Percentiles rank a stretch among this genome's conserved stretches.
These are phyloP conservation scores for Xylaria curta DNA, from an alignment of 495 filamentous ascomycete genomes.

Conservation along the genomic window DNA sequence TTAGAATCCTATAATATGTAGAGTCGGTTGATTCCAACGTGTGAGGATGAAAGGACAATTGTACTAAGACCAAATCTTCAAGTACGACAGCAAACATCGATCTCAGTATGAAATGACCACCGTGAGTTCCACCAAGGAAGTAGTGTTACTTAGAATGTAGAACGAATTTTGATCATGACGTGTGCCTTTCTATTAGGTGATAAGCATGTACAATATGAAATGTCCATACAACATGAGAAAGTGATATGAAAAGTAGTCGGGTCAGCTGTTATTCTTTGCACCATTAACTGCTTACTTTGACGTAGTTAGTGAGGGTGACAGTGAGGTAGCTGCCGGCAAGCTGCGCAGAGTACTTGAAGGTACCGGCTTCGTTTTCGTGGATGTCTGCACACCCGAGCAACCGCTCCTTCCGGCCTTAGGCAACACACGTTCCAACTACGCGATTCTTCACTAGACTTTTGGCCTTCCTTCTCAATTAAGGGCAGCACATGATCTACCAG, in stretches of 20 bases:
- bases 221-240: neutral
- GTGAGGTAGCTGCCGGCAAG: neutral
- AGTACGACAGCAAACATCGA: slow-evolving; percentile 8
- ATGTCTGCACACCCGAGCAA: neutral
- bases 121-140: neutral
- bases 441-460: neutral
- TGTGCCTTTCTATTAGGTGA: neutral
- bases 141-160: neutral
- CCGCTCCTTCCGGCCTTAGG: neutral
- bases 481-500: neutral
- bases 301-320: neutral
- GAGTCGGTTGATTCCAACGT: neutral
- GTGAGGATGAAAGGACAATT: neutral
- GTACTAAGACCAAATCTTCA: neutral
- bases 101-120: neutral
- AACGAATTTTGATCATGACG: neutral
- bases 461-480: neutral
- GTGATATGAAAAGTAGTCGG: neutral
- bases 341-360: neutral
- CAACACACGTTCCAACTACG: neutral
- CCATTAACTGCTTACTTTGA: neutral
- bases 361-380: neutral
- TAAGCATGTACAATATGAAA: neutral
- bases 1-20: neutral
- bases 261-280: neutral